phyloP scores from a whole-genome alignment of 106 monocot species.

The Dendrobium catenatum region DNA sequence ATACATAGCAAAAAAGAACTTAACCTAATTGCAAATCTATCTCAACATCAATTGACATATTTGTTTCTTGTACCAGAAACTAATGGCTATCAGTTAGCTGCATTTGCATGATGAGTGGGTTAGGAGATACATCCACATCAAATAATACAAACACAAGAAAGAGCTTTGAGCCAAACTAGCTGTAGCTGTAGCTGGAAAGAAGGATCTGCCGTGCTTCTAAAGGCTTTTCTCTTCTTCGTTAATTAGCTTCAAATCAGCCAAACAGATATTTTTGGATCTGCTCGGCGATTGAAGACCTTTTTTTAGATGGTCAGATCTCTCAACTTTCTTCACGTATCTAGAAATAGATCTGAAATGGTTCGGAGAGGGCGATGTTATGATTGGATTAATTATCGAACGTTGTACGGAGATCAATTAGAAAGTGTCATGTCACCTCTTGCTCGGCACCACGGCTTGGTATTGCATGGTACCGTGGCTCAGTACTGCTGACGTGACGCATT shows the following conservation, averaged over 20 bases:
- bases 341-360: too few species aligned
- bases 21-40: neutral
- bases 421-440: too few species aligned
- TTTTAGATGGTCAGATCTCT: too few species aligned
- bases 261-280: neutral
- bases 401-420: too few species aligned
- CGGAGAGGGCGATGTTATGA: neutral
- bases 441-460: too few species aligned
- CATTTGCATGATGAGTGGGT: neutral
- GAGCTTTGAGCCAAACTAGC: neutral
- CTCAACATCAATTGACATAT: neutral
- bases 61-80: neutral
- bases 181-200: neutral
- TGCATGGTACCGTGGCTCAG: too few species aligned
- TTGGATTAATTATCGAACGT: too few species aligned
- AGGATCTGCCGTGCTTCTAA: neutral
- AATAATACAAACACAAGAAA: neutral
- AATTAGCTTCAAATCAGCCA: neutral
- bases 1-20: neutral
- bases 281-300: neutral
- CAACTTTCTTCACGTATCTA: too few species aligned
- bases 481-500: too few species aligned
- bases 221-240: neutral
- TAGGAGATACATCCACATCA: neutral
- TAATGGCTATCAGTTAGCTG: neutral